Conservation (phyloP, 495 filamentous ascomycete genomes). For the Penicillium paradoxum region DNA sequence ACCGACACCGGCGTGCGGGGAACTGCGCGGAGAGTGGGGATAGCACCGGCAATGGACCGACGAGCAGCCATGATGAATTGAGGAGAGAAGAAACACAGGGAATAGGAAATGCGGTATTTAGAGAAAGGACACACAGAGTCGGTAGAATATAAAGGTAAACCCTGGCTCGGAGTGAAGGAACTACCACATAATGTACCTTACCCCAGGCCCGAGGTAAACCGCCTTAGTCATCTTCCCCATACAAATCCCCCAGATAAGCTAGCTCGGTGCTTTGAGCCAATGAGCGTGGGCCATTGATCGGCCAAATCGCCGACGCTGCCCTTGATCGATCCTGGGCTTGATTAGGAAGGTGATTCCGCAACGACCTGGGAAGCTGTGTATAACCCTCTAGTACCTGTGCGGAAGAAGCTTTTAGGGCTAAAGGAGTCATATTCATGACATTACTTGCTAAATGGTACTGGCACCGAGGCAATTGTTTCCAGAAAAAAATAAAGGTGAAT, state of each 20-base stretch:
- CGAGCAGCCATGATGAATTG: constrained; percentile 40
- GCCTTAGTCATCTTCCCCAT: constrained; percentile 16
- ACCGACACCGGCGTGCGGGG: constrained; percentile 35
- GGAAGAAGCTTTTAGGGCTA: no score
- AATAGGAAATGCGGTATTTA: background rate
- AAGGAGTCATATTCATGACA: background rate
- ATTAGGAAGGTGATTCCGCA: background rate
- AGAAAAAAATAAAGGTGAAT: background rate
- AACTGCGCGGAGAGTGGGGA: constrained; percentile 44
- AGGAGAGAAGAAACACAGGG: background rate
- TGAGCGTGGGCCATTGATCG: background rate
- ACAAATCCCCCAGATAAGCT: constrained; percentile 20
- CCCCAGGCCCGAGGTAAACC: constrained; percentile 29
- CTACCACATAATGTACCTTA: constrained; percentile 10
- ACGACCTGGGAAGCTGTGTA: no score
- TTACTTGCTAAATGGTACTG: no score
- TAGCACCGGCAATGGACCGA: constrained; percentile 37
- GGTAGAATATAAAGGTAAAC: constrained; percentile 2
- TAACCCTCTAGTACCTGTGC: no score
- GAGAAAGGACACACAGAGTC: background rate
- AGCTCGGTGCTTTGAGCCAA: constrained; percentile 19
- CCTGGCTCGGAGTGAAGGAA: background rate
- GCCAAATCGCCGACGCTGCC: constrained; percentile 15
- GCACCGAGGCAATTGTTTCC: background rate
- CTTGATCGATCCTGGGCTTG: background rate